Percentiles rank a stretch among this genome's conserved stretches.
Evolutionary conservation across 306 rosid genomes (phyloP).

Genomic region (Alnus glutinosa): DNA sequence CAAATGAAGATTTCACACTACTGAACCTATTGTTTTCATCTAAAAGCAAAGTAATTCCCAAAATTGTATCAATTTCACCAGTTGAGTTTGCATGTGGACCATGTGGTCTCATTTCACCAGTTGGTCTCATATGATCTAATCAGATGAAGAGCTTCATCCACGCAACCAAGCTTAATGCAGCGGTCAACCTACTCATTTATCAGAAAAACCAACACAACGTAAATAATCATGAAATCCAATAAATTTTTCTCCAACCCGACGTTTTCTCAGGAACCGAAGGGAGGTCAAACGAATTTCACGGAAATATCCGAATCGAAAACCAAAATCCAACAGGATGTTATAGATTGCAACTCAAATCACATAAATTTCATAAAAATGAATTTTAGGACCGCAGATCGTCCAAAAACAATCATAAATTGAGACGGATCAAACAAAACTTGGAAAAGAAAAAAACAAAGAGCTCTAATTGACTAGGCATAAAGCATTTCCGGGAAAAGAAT

Average conservation of each 20-base stretch:
- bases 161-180: neutral
- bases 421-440: neutral
- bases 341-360: neutral
- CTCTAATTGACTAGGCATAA: neutral
- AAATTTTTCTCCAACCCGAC: neutral
- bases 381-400: neutral
- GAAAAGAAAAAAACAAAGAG: neutral
- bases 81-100: neutral
- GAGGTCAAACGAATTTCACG: neutral
- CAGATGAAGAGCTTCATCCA: neutral
- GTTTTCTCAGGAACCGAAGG: neutral
- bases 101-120: neutral
- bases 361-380: neutral
- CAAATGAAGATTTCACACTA: no score
- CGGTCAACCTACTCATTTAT: neutral
- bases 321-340: neutral
- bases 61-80: neutral
- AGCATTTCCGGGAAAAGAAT: neutral
- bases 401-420: neutral
- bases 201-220: neutral
- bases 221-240: neutral
- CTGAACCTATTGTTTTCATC: neutral
- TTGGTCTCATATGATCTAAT: neutral
- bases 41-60: neutral
- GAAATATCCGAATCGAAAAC: neutral